Conservation (phyloP, 139 green algal genomes). For the Eudorina sp. region DNA sequence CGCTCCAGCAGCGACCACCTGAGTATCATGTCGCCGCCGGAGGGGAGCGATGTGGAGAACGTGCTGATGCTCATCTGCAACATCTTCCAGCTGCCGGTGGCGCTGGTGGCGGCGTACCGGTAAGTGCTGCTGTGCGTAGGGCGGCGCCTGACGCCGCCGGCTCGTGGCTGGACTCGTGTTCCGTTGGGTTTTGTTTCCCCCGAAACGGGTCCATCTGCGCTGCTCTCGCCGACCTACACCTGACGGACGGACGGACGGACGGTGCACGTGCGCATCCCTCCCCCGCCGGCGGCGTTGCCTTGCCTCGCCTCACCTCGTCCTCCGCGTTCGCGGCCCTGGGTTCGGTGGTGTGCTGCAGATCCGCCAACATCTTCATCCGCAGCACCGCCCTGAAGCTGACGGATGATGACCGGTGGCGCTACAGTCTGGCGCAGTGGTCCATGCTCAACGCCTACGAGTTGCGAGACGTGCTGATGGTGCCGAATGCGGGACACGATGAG, state of each 20-base stretch:
- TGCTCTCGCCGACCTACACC: too few species aligned
- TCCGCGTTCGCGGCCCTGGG: neutral
- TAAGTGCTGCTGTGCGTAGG: too few species aligned
- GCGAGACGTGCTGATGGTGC: constrained; percentile 38
- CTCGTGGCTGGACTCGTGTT: too few species aligned
- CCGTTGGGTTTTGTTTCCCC: too few species aligned
- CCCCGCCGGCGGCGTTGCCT: too few species aligned
- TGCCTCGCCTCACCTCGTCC: too few species aligned
- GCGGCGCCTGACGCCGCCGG: too few species aligned
- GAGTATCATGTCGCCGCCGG: constrained; percentile 38
- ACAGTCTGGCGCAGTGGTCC: constrained; percentile 47
- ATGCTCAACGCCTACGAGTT: constrained; percentile 33
- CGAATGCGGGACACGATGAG: neutral
- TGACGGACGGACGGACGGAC: too few species aligned
- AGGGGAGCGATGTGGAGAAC: constrained; percentile 48
- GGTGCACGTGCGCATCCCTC: too few species aligned
- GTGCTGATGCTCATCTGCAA: constrained; percentile 50
- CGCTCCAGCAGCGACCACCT: constrained; percentile 36
- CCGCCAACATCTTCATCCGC: constrained; percentile 51
- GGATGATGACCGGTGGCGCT: constrained; percentile 43
- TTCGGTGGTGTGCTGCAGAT: too few species aligned
- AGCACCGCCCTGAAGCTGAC: constrained; percentile 38
- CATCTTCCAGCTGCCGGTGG: constrained; percentile 50
- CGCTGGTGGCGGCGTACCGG: constrained; percentile 50
- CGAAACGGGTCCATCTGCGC: too few species aligned